Base-by-base conservation (phyloP, 2,329 filamentous ascomycete genomes). In the Daldinia sp. region DNA sequence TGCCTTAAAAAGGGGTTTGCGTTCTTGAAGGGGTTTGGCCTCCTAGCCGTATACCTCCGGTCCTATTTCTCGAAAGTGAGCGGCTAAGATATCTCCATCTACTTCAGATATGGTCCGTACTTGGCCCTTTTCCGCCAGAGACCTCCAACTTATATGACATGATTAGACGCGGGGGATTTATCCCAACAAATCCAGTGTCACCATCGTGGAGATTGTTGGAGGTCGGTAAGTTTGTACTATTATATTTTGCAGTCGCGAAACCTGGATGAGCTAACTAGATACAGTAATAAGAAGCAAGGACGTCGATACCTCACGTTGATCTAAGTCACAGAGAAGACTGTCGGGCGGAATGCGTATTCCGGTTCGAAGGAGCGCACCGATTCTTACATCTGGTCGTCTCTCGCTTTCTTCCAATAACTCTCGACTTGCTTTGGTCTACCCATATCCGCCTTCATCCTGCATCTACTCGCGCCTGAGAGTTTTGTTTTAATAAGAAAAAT, bases 401-500 rank as follows among this genome's bases (percentile, higher is more conserved):
- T 65, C 48, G 54, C 30, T 53, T 33, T 12, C 42, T 41, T 67
- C 26, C 55, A 39, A 58, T 26, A 53, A 54, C 23, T 37, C 26
- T 55, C 50, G 56, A 30, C 46, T 61, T 37, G 63, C 33, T 41
- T 56, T 58, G 30, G 44, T 67, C 57, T 67, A 61, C 56, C 46
- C n/a, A 12, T 44, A 41, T 12, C 15, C 9, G 12, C 42, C 51
- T 28, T 33, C 46, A 39, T 57, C 65, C 57, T 53, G 67, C 33
- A n/a, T 72, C 72, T 72, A 74, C 72, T 70, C 68, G 65, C 65
- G 70, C 71, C 64, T 7, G 7, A 48, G 12, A 62, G 67, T 71
- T 70, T 74, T 67, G 48, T 28, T 55, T 15, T 18, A 23, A 64
- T 33, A 58, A 66, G 35, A 46, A 61, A 35, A 69, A 63, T 10